Evolutionary conservation across 345 rosid species (phyloP).

Genomic region (Sisymbrium altissimum): DNA sequence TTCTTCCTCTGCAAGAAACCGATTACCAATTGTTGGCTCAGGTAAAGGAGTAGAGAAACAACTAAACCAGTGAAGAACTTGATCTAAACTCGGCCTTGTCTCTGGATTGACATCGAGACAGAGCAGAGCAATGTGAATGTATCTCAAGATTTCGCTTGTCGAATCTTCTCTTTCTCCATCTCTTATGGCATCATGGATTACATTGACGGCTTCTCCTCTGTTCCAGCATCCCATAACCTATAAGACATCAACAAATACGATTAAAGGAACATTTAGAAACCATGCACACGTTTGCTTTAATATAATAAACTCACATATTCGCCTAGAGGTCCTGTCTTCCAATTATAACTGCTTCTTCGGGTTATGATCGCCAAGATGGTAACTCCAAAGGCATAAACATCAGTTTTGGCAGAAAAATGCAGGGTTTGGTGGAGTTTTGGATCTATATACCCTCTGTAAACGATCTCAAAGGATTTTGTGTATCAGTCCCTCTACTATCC

Average conservation of each 20-base stretch:
- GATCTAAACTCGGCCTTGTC: constrained; percentile 18
- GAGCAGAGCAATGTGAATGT: constrained; percentile 23
- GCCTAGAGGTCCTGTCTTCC: background rate
- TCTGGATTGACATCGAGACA: constrained; percentile 14
- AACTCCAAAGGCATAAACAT: constrained; percentile 31
- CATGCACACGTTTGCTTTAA: background rate
- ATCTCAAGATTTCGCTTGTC: constrained; percentile 20
- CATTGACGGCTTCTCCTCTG: constrained; percentile 14
- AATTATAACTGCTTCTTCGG: background rate
- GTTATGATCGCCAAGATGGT: constrained; percentile 17
- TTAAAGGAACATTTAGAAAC: background rate
- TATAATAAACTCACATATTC: constrained; percentile 12
- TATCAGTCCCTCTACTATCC: background rate
- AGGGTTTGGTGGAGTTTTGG: background rate
- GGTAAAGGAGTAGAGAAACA: constrained; percentile 18
- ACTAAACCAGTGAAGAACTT: constrained; percentile 27
- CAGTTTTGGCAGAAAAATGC: constrained; percentile 9
- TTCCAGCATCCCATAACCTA: constrained; percentile 9
- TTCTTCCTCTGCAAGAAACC: background rate
- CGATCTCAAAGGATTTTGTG: background rate
- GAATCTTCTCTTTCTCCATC: constrained; percentile 3
- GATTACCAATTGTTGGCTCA: background rate
- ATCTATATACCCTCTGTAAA: constrained; percentile 15
- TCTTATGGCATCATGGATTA: constrained; percentile 16
- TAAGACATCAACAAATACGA: background rate